phyloP scores from a whole-genome alignment of 2,329 filamentous ascomycete species.

The Bipolaris cookei region DNA sequence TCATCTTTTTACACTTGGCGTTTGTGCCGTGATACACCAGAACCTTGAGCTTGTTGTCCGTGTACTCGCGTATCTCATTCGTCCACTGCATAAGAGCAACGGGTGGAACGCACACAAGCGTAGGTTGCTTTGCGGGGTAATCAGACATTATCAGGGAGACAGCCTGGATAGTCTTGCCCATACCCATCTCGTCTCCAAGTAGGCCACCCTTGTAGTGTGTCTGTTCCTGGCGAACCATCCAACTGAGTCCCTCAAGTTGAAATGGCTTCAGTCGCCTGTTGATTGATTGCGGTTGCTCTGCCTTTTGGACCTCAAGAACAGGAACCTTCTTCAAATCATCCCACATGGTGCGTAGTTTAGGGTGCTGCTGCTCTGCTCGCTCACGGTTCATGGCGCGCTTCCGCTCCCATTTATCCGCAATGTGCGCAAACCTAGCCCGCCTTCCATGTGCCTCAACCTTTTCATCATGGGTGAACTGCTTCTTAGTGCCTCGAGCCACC shows the following conservation, averaged over 20 bases:
- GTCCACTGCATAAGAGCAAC: constrained; percentile 96
- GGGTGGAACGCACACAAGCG: constrained; percentile 87
- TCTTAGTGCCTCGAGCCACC: constrained; percentile 27
- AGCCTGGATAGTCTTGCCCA: constrained; percentile 98
- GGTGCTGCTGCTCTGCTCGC: constrained; percentile 77
- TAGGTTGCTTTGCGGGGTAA: constrained; percentile 81
- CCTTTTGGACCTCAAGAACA: constrained; percentile 67
- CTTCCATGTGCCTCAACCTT: constrained; percentile 29
- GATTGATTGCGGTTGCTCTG: constrained; percentile 77
- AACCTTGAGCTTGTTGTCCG: constrained; percentile 86
- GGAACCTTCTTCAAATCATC: constrained; percentile 71
- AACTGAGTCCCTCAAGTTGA: constrained; percentile 89
- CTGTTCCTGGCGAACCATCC: constrained; percentile 92
- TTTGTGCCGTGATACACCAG: constrained; percentile 91
- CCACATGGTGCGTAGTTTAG: constrained; percentile 86
- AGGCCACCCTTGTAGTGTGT: constrained; percentile 86
- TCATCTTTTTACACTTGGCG: constrained; percentile 77
- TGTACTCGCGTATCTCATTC: constrained; percentile 67
- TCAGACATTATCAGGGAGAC: constrained; percentile 99
- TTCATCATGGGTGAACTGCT: constrained; percentile 34
- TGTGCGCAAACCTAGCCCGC: constrained; percentile 40
- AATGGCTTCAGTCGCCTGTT: constrained; percentile 87
- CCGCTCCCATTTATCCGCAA: constrained; percentile 50
- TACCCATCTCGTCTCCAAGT: constrained; percentile 96
- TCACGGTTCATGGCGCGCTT: constrained; percentile 62